Evolutionary conservation across 768 basidiomycete genomes (phyloP).

Genomic region (Albatrellus ellisii): DNA sequence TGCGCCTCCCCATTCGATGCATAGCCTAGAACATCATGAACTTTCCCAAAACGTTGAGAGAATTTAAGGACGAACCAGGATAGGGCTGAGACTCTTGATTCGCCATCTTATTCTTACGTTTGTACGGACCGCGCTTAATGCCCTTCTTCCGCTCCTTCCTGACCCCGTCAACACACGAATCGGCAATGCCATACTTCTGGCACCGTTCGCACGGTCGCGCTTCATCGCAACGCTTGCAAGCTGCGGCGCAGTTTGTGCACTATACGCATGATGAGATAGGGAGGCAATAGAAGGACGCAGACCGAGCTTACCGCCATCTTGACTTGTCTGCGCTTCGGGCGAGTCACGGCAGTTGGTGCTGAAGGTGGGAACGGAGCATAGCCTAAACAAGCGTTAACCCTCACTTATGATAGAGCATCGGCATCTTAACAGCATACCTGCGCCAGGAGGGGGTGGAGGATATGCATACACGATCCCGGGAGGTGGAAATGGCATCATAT

Average conservation of each 20-base stretch:
- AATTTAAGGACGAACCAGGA: conserved; percentile 15
- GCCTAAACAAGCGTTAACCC: conserved; percentile 3
- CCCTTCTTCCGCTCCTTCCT: conserved; percentile 55
- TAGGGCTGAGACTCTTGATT: conserved; percentile 14
- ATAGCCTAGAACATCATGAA: conserved; percentile 10
- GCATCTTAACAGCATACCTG: conserved; percentile 3
- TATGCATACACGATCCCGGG: conserved; percentile 16
- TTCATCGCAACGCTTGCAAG: conserved; percentile 46
- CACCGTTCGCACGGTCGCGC: conserved; percentile 51
- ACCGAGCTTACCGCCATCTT: conserved; percentile 39
- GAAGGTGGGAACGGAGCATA: conserved; percentile 15
- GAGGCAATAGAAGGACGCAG: background rate
- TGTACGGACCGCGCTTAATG: conserved; percentile 45
- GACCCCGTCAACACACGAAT: conserved; percentile 43
- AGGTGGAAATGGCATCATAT: conserved; percentile 11
- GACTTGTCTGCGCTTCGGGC: conserved; percentile 39
- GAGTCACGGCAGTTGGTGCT: conserved; percentile 17
- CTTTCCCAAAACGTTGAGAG: background rate
- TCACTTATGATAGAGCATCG: background rate
- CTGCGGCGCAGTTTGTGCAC: conserved; percentile 46
- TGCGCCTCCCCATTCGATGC: conserved; percentile 19
- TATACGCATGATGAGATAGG: conserved; percentile 11
- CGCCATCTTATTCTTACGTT: conserved; percentile 30
- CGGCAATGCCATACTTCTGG: conserved; percentile 44
- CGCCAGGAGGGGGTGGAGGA: conserved; percentile 13